Evolutionary conservation across 2,329 filamentous ascomycete species (phyloP).

Genomic region (Cordyceps tenuipes): DNA sequence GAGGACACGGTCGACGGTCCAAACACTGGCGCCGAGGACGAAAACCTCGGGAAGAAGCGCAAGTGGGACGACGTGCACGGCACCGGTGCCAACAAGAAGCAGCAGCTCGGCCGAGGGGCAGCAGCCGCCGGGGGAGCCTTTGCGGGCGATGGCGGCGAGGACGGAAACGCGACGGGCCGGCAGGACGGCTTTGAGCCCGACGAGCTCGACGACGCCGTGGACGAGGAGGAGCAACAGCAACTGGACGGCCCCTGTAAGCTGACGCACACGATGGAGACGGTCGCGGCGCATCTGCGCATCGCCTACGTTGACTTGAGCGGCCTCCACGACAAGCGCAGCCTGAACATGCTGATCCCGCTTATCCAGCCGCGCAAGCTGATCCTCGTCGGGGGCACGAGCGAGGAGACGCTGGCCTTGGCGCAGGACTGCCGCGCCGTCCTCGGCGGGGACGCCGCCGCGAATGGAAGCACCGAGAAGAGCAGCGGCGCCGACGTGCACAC

Average conservation of each 20-base stretch:
- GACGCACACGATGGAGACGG: slow-evolving; percentile 50
- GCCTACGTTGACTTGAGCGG: slow-evolving; percentile 89
- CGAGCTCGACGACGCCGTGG: slow-evolving; percentile 51
- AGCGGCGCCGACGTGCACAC: slow-evolving; percentile 66
- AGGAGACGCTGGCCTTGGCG: slow-evolving; percentile 72
- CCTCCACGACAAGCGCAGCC: slow-evolving; percentile 83
- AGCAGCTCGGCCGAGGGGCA: slow-evolving; percentile 35
- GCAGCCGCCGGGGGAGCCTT: slow-evolving; percentile 34
- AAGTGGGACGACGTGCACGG: slow-evolving; percentile 69
- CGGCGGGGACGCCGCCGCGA: slow-evolving; percentile 25
- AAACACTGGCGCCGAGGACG: slow-evolving; percentile 37
- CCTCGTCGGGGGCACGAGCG: slow-evolving; percentile 69
- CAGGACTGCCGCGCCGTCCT: slow-evolving; percentile 68
- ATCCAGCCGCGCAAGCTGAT: slow-evolving; percentile 93
- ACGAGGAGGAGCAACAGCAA: slow-evolving; percentile 42
- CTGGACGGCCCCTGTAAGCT: slow-evolving; percentile 64
- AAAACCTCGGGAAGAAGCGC: slow-evolving; percentile 78
- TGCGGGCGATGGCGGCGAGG: slow-evolving; percentile 26
- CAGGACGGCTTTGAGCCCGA: slow-evolving; percentile 38
- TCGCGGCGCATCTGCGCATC: slow-evolving; percentile 66
- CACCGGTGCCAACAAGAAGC: slow-evolving; percentile 48
- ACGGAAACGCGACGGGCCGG: slow-evolving; percentile 13
- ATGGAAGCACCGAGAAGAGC: slow-evolving; percentile 3
- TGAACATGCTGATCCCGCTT: slow-evolving; percentile 90
- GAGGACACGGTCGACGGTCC: slow-evolving; percentile 53